Evolutionary conservation across 106 monocot species (phyloP).

Genomic region (Dendrobium nobile): DNA sequence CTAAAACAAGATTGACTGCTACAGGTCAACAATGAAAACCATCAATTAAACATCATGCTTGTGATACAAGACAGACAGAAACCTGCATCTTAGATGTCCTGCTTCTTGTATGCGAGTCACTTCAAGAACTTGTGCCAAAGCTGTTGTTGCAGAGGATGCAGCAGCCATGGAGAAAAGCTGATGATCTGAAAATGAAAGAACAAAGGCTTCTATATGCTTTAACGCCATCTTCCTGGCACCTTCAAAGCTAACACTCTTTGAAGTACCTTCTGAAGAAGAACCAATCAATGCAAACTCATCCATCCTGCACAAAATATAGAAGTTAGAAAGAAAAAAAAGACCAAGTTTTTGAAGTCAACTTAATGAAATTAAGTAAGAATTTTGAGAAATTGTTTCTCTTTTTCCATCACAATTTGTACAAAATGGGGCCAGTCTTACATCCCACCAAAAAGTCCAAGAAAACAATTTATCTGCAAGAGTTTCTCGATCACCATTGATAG

Average conservation of each 20-base stretch:
- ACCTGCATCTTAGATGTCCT: slow-evolving; percentile 99
- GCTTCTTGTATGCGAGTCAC: slow-evolving; percentile 88
- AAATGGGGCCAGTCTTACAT: too few relatives aligned
- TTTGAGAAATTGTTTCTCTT: too few relatives aligned
- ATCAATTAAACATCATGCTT: too few relatives aligned
- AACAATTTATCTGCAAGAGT: too few relatives aligned
- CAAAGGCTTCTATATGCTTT: slow-evolving; percentile 87
- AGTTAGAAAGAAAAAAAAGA: slow-evolving; percentile 1
- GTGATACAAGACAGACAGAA: background rate
- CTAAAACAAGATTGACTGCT: too few relatives aligned
- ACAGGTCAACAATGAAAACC: too few relatives aligned
- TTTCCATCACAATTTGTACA: too few relatives aligned
- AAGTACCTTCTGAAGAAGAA: slow-evolving; percentile 61
- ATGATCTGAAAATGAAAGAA: slow-evolving; percentile 68
- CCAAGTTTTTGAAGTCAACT: too few relatives aligned
- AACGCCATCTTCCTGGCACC: slow-evolving; percentile 82
- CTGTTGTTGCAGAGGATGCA: slow-evolving; percentile 58
- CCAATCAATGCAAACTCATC: slow-evolving; percentile 70
- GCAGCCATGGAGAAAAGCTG: slow-evolving; percentile 62
- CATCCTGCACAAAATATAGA: slow-evolving; percentile 45
- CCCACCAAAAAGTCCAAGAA: too few relatives aligned
- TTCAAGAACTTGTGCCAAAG: slow-evolving; percentile 63
- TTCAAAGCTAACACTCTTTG: slow-evolving; percentile 73
- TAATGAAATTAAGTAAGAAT: too few relatives aligned
- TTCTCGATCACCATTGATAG: too few relatives aligned